Percentiles rank a stretch among this genome's conserved stretches.
These are phyloP conservation scores for Castanospermum australe DNA, from an alignment of 306 rosid species.

Conservation along the genomic window DNA sequence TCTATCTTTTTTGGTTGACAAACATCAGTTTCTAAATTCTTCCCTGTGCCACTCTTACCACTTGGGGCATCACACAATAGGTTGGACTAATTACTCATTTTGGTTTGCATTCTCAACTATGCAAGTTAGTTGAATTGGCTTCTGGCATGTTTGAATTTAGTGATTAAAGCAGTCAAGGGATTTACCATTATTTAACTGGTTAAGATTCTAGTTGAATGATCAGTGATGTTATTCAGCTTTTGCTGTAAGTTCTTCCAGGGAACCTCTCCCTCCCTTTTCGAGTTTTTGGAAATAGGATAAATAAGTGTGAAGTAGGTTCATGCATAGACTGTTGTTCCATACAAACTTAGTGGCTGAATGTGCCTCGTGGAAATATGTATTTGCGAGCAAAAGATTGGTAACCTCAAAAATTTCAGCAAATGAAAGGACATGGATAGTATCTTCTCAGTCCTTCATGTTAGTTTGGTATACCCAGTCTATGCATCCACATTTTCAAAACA, in stretches of 20 bases:
- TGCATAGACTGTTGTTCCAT: background rate
- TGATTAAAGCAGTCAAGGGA: background rate
- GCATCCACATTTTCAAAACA: background rate
- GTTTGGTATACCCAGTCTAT: background rate
- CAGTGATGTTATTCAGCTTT: background rate
- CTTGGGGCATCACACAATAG: background rate
- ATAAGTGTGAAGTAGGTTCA: background rate
- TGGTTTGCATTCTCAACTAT: background rate
- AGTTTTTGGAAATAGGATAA: background rate
- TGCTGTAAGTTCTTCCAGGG: background rate
- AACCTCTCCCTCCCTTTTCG: background rate
- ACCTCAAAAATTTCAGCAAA: background rate
- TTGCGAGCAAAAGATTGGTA: background rate
- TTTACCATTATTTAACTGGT: background rate
- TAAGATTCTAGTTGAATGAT: background rate
- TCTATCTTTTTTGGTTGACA: background rate
- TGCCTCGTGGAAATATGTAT: background rate
- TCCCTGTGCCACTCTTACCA: background rate
- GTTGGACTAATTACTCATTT: background rate
- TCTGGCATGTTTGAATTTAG: constrained; percentile 11
- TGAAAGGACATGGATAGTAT: background rate
- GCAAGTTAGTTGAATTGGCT: background rate
- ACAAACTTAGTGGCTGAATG: background rate
- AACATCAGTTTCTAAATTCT: constrained; percentile 8
- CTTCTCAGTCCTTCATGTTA: background rate